Evolutionary conservation across 495 filamentous ascomycete genomes (phyloP).

Genomic region (Penicillium canescens): DNA sequence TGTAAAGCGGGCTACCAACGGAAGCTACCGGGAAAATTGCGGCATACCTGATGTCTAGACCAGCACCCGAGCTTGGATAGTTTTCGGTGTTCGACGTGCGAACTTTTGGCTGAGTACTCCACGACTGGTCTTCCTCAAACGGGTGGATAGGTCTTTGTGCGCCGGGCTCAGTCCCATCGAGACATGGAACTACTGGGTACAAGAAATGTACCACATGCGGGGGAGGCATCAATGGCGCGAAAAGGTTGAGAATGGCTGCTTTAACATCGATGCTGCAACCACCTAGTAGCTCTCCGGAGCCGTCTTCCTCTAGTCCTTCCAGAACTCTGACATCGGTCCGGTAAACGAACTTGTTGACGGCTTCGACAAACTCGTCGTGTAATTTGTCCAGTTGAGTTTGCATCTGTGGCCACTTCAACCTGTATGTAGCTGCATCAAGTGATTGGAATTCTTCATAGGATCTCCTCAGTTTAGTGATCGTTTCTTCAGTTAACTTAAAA

Average conservation of each 20-base stretch:
- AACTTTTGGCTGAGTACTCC: too few relatives aligned
- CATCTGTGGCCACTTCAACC: conserved; percentile 96
- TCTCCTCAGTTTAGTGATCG: conserved; percentile 89
- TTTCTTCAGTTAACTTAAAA: conserved; percentile 93
- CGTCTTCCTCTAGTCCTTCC: conserved; percentile 95
- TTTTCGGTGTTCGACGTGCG: too few relatives aligned
- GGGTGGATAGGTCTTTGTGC: neutral
- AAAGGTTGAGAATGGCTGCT: conserved; percentile 75
- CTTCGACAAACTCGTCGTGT: conserved; percentile 94
- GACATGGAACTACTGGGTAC: conserved; percentile 77
- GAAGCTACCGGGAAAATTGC: too few relatives aligned
- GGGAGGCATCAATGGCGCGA: conserved; percentile 86
- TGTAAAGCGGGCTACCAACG: too few relatives aligned
- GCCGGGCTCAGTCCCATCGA: conserved; percentile 73
- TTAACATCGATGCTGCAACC: conserved; percentile 94
- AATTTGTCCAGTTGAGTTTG: conserved; percentile 93
- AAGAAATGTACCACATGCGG: conserved; percentile 92
- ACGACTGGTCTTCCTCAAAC: too few relatives aligned
- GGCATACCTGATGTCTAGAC: too few relatives aligned
- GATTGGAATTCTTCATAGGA: conserved; percentile 97
- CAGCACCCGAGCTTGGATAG: too few relatives aligned
- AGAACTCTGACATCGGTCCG: conserved; percentile 83
- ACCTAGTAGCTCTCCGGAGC: conserved; percentile 86
- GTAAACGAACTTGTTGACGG: conserved; percentile 95
- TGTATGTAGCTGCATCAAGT: conserved; percentile 80